phyloP scores from a whole-genome alignment of 1,284 basidiomycete species.

The Fomitiporia mediterranea region DNA sequence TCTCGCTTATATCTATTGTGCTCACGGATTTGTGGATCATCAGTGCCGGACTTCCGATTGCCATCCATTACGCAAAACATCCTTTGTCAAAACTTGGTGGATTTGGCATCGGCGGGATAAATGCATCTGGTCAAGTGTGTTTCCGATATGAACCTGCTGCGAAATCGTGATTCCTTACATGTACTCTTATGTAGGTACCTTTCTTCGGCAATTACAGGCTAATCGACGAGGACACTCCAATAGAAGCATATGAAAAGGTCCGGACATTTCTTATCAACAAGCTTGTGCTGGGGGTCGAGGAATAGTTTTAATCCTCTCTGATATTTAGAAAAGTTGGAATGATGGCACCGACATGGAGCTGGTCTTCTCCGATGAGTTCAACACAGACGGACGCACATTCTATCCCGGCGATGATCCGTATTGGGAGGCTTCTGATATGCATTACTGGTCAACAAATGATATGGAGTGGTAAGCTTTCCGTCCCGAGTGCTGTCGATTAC shows the following conservation, averaged over 20 bases:
- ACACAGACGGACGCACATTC: constrained; percentile 66
- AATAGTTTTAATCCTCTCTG: no score
- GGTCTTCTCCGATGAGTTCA: constrained; percentile 80
- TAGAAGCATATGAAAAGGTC: constrained; percentile 43
- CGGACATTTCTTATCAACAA: not conserved
- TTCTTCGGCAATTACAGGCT: constrained; percentile 52
- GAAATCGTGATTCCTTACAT: no score
- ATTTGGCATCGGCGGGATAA: constrained; percentile 70
- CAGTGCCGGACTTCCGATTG: constrained; percentile 46
- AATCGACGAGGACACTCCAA: constrained; percentile 65
- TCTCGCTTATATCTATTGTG: not conserved
- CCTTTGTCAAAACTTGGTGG: constrained; percentile 36
- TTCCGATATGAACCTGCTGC: no score
- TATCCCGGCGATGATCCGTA: constrained; percentile 61
- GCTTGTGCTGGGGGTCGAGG: no score
- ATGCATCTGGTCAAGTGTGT: constrained; percentile 62
- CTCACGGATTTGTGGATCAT: not conserved
- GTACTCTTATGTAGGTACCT: no score
- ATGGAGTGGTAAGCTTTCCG: constrained; percentile 51
- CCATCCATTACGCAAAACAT: constrained; percentile 42
- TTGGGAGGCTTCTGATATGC: constrained; percentile 74
- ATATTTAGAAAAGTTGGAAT: constrained; percentile 15
- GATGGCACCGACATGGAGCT: constrained; percentile 37
- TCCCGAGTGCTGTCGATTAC: not conserved
- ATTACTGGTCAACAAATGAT: constrained; percentile 71